Base-by-base conservation (phyloP, 2,329 filamentous ascomycete genomes). In the Penicillium sp. region DNA sequence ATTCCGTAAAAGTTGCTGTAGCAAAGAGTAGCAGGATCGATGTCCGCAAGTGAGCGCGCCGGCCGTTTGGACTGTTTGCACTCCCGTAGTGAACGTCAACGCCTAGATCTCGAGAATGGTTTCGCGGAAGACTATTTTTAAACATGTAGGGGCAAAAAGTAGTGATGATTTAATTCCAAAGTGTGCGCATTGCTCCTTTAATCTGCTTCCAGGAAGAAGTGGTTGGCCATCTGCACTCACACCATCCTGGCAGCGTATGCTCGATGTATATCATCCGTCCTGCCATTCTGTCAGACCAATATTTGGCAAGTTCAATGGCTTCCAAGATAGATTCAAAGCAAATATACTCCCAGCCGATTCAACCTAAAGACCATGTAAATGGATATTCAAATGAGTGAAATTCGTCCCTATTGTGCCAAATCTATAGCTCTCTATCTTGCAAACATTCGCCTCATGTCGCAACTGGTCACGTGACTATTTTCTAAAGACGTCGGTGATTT, bases 11-110 rank as follows among this genome's bases (percentile, higher is more conserved):
- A 47, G 45, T 46, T 47, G 29, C 16, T 26, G 38, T 38, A 45
- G 51, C 44, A 56, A 54, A 33, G 39, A 44, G 50, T 45, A 51
- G 51, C 42, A 55, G 43, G 41, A 48, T 49, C 41, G 42, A 51
- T 52, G 52, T 55, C 51, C 49, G 54, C 45, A 52, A 50, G 50
- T 55, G 43, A 58, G 49, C 47, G 46, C 48, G 31, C 45, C 15
- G 49, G 43, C 34, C 36, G 61, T 64, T 64, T 64, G 61, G 41
- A 47, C 43, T 63, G 62, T 63, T 63, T 63, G 62, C 62, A 62
- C 51, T 36, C 36, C 42, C 33, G 43, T 44, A 36, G 44, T 16
- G 15, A 49, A 44, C 18, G 36, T 41, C n/a, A 41, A 41, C 13
- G 31, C 13, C 31, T 13, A 33, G 15, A 33, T 33, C 15, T 33